A percentile compares a stretch with the other conserved stretches of the same genome.
Conservation (phyloP, 805 yeast genomes). For the Schwanniomyces polymorphus region DNA sequence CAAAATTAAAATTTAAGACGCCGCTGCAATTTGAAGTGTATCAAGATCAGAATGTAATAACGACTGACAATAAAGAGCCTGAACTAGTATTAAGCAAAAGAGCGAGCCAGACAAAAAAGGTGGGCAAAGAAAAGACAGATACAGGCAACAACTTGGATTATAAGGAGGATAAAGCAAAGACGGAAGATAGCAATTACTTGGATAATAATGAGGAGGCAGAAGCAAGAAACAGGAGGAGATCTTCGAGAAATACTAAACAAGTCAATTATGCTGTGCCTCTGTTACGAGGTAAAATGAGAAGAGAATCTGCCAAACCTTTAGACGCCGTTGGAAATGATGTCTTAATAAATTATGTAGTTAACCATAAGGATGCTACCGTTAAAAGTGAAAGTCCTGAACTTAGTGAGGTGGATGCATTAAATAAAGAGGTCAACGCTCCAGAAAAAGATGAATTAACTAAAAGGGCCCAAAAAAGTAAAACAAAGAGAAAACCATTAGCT, state of each 20-base stretch:
- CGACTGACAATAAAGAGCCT: background rate
- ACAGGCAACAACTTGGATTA: slow-evolving; percentile 24
- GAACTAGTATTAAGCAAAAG: background rate
- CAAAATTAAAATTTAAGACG: background rate
- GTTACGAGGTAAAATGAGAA: slow-evolving; percentile 64
- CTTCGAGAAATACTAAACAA: slow-evolving; percentile 55
- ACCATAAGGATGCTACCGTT: slow-evolving; percentile 3
- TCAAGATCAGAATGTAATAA: slow-evolving; percentile 1
- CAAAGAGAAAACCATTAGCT: slow-evolving; percentile 18
- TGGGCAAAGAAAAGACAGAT: background rate
- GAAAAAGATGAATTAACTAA: slow-evolving; percentile 1
- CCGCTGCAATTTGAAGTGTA: slow-evolving; percentile 1
- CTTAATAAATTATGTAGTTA: slow-evolving; percentile 7
- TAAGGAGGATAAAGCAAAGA: background rate
- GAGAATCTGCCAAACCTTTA: slow-evolving; percentile 57
- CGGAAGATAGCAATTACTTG: slow-evolving; percentile 23
- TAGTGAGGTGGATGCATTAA: background rate
- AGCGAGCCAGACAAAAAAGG: too few relatives aligned
- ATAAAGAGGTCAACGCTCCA: slow-evolving; percentile 1
- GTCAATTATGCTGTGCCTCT: slow-evolving; percentile 72
- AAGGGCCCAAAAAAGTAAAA: background rate
- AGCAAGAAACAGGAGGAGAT: slow-evolving; percentile 20
- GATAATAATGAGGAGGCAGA: slow-evolving; percentile 7
- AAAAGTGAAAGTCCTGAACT: slow-evolving; percentile 3
- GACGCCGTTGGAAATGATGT: slow-evolving; percentile 54